Evolutionary conservation across 2,329 filamentous ascomycete genomes (phyloP).

Genomic region (Penicillium vulpinum): DNA sequence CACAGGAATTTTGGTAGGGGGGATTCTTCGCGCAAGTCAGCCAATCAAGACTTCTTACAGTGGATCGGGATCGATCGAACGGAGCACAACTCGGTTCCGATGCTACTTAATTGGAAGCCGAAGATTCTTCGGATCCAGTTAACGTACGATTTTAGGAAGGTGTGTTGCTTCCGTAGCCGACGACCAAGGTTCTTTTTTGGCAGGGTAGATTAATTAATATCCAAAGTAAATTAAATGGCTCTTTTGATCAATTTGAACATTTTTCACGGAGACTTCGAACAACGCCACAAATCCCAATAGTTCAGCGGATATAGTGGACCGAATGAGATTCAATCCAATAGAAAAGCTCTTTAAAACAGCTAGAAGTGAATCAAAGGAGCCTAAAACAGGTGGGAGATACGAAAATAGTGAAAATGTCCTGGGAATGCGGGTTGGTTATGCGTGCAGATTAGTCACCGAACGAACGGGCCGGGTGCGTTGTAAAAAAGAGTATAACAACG

Average conservation of each 20-base stretch:
- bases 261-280: background rate
- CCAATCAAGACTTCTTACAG: background rate
- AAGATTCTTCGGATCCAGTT: background rate
- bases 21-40: background rate
- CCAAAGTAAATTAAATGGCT: background rate
- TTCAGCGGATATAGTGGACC: background rate
- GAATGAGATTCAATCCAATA: too few species aligned
- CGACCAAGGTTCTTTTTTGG: background rate
- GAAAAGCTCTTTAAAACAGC: background rate
- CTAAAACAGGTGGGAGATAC: background rate
- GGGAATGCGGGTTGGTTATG: background rate
- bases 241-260: background rate
- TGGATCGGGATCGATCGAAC: slow-evolving; percentile 11
- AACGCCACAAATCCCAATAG: background rate
- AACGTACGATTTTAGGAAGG: slow-evolving; percentile 13
- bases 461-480: background rate
- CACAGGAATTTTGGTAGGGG: background rate
- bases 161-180: background rate
- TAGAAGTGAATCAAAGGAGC: background rate
- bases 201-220: background rate
- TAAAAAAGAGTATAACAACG: slow-evolving; percentile 4
- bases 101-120: background rate
- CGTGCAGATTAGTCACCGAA: background rate
- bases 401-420: background rate
- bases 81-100: slow-evolving; percentile 8